Evolutionary conservation across 75 land plant genomes (phyloP), one percentile per base, ranked within the genome.

Genomic region (Chamaecyparis obtusa): DNA sequence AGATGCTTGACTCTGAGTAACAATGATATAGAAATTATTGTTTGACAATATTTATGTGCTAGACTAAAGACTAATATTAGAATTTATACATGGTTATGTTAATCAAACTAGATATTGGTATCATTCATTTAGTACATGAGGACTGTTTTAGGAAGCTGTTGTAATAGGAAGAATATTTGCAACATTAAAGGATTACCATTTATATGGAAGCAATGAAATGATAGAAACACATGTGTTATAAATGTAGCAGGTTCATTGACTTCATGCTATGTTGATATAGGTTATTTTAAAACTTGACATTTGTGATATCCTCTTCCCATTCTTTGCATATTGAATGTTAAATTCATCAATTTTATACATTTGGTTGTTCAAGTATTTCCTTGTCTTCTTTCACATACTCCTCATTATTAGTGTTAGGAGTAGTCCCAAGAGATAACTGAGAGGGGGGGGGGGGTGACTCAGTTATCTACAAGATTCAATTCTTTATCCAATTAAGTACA

Each of bases 141-240:
- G 43, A 44, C 30, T 36, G 48, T 85, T 27, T 85, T 89, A 96
- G 96, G 98, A 97, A 92, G 98, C 93, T 13, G 80, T 92, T 86
- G 98, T 95, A 39, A 96, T 96, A 86, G 99, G 96, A 87, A 91
- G 98, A 88, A 96, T 95, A 67, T 97, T 97, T 91, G 98, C 99
- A 84, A 87, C 95, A 4, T 86, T 93, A 89, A 95, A 94, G 86
- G 96, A 94, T 89, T 95, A 96, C 87, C 91, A 92, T 55, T 75
- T 95, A 16, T 98, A 97, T 87, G 99, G 98, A 41, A 97, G 96
- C 95, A 97, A 97, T 90, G 98, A 97, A 91, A 94, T 96, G 98
- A 89, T 97, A 57, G 99, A 98, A 13, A 80, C 95, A 41, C 96
- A n/a, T n/a, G 99, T 64, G 77, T 90, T 37, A 96, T 93, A 95